Conservation (phyloP, 2,329 filamentous ascomycete species). For the Plectosphaerella plurivora region DNA sequence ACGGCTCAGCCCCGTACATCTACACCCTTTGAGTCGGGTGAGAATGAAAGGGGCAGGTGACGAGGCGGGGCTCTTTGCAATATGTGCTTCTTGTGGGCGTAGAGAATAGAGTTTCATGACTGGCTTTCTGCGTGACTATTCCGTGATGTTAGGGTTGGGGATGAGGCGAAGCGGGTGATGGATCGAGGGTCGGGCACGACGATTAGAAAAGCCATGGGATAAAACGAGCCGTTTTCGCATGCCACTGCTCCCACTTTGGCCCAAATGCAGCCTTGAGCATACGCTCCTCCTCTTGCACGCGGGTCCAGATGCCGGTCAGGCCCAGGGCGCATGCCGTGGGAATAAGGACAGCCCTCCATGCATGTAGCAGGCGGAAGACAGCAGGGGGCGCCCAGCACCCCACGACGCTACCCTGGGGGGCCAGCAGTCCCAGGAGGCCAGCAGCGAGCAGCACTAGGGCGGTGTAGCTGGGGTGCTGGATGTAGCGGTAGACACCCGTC, state of each 20-base stretch:
- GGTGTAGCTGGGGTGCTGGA: conserved; percentile 51
- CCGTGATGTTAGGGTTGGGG: too few relatives aligned
- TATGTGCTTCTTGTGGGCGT: too few relatives aligned
- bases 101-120: too few relatives aligned
- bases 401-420: conserved; percentile 29
- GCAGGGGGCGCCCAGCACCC: conserved; percentile 31
- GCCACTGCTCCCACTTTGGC: conserved; percentile 42
- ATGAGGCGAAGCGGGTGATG: too few relatives aligned
- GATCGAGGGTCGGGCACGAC: neutral
- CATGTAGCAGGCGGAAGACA: conserved; percentile 7
- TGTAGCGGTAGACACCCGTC: conserved; percentile 39
- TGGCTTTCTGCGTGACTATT: too few relatives aligned
- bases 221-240: conserved; percentile 41
- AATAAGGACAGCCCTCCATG: conserved; percentile 5
- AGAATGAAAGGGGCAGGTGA: too few relatives aligned
- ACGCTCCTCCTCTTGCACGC: conserved; percentile 43
- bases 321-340: conserved; percentile 11
- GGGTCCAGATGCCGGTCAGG: conserved; percentile 19
- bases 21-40: conserved; percentile 8
- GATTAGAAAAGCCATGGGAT: conserved; percentile 37
- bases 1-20: conserved; percentile 11
- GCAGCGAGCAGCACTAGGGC: conserved; percentile 31
- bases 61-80: too few relatives aligned
- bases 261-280: conserved; percentile 45
- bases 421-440: conserved; percentile 24